Conservation (phyloP, 306 rosid species). For the Trichosanthes cucumerina region DNA sequence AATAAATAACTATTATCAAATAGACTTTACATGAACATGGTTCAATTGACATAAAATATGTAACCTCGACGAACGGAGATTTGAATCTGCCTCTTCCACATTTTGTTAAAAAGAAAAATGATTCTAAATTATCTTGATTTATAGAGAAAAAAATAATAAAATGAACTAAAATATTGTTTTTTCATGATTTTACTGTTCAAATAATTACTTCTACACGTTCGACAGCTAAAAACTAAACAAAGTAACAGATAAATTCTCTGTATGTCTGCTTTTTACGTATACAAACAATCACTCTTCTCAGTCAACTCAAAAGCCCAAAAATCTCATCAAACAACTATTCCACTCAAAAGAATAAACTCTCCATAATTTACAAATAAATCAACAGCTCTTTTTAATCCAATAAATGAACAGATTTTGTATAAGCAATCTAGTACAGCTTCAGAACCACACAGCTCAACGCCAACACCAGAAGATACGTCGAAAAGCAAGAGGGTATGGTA, state of each 20-base stretch:
- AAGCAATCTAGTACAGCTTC: not conserved
- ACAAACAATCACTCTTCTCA: not conserved
- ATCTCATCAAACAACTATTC: not conserved
- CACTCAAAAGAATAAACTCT: slow-evolving; percentile 6
- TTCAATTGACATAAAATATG: no score
- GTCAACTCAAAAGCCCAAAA: not conserved
- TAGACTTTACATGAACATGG: no score
- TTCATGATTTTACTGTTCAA: not conserved
- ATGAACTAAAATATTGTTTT: not conserved
- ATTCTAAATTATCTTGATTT: not conserved
- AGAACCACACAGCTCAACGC: not conserved
- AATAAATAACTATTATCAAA: no score
- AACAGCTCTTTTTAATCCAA: not conserved
- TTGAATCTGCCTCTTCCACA: no score
- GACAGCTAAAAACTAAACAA: not conserved
- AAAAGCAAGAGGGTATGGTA: not conserved
- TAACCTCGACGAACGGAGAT: no score
- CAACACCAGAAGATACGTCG: not conserved
- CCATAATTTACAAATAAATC: not conserved
- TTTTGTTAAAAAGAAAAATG: no score
- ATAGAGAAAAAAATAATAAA: not conserved
- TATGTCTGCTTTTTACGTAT: not conserved
- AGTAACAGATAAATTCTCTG: not conserved
- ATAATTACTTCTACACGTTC: not conserved
- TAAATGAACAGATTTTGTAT: not conserved